Base-by-base conservation (phyloP, 129 eudicot species). In the Mikania micrantha region DNA sequence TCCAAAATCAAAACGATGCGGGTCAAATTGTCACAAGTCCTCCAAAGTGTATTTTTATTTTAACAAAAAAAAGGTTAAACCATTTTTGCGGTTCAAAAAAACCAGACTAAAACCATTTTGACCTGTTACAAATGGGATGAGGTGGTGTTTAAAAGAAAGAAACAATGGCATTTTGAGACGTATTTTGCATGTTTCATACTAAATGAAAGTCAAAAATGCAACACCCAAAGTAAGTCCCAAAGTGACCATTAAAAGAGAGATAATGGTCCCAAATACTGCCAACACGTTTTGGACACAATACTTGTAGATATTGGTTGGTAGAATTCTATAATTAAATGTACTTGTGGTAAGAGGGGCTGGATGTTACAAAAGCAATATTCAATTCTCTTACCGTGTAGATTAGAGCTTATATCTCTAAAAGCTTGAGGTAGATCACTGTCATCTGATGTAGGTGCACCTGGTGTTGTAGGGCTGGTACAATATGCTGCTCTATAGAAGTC, bases 361-460 rank as follows among this genome's bases (percentile, higher is more conserved):
- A 21, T n/a, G 19, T 19, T 58, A 15, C 17, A 27, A 60, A 24
- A 63, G 12, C 16, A 29, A 42, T 16, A 3, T 34, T 60, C 21
- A 20, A 28, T 57, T 65, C 36, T 52, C 80, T 73, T 81, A 86
- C 96, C 96, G 59, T 60, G 82, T 50, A 90, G 75, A 64, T 94
- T 94, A 56, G 95, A 83, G 78, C 83, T 90, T 71, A 94, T 94
- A 49, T 94, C 99, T 79, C 79, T 80, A 61, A 94, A 94, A 77
- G 74, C 85, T 44, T 81, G 77, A 20, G 91, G 90, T 21, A 84
- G 50, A 77, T 75, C 85, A 61, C 82, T 73, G 41, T 86, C 91
- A 16, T 82, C 97, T 21, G 73, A 67, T 42, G 83, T 74, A 45
- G 72, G 64, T 67, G 81, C 79, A 67, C 88, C 90, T 15, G 97